Evolutionary conservation across 164 flowering plant genomes (phyloP), one percentile per base, ranked within the genome.

Genomic region (Houttuynia cordata): DNA sequence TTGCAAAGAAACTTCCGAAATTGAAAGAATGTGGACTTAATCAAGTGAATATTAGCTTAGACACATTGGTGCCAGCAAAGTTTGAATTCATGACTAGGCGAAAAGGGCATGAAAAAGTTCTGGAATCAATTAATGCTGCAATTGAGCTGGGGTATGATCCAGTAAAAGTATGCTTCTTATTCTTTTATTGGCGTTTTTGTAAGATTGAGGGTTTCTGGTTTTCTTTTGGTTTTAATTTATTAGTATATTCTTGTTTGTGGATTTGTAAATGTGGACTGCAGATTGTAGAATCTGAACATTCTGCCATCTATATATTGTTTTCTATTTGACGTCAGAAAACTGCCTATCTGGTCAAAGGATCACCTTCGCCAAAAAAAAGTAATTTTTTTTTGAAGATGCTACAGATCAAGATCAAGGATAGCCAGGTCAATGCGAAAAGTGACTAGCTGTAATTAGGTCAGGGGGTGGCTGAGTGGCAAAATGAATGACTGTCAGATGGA

Each of bases 71-170:
- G 39, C 96, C 92, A 1, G 92, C 95, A 62, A 93, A 93, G 63
- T 93, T 93, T 81, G 99, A 93, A 63, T 86, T 93, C 56, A 73
- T 93, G 84, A 88, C 99, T 10, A 77, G 97, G 74, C 87, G 95
- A 50, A 90, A 85, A 77, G 99, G 99, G 65, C 89, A 78, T 74
- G 80, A 76, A 60, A 87, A 68, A 73, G 99, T 93, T 65, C 60
- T 93, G 79, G 83, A 93, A 51, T 84, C 99, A 0, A 90, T 88
- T 49, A 68, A 88, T 74, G 65, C 86, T 51, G 92, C 96, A 20
- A 56, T 86, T 62, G 88, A 81, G 53, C 80, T 83, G 56, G 99
- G 93, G 13, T 93, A 82, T 63, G 74, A 83, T 76, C 95, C 97
- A 62, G 99, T 93, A 20, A 93, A 93, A 68, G 98, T 92, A 81